These are phyloP conservation scores for Pelargonium citronellum DNA, from an alignment of 441 rosid genomes.

Conservation along the genomic window DNA sequence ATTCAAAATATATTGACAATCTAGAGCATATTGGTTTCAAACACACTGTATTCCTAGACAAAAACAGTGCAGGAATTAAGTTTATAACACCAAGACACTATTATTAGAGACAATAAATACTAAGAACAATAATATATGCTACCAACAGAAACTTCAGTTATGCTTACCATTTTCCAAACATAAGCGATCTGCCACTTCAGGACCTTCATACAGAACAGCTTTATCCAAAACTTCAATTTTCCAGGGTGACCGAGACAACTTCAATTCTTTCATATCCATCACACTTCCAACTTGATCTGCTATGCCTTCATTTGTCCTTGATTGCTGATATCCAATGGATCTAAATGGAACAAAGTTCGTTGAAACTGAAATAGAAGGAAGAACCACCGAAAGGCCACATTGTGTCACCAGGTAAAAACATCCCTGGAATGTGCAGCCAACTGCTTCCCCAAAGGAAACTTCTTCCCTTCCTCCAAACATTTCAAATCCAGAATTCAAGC, in stretches of 20 bases:
- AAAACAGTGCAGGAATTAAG: background rate
- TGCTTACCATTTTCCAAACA: constrained; percentile 84
- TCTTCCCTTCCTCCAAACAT: constrained; percentile 38
- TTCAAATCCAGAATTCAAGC: constrained; percentile 37
- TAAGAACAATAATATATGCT: background rate
- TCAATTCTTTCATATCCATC: constrained; percentile 31
- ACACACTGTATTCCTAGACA: background rate
- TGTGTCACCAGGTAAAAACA: constrained; percentile 74
- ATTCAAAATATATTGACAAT: background rate
- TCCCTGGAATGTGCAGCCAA: constrained; percentile 87
- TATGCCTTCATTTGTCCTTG: constrained; percentile 26
- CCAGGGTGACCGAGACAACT: constrained; percentile 51
- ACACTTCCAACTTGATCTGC: constrained; percentile 26
- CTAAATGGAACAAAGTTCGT: constrained; percentile 49
- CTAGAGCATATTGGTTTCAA: background rate
- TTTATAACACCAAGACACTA: background rate
- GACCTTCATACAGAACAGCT: constrained; percentile 80
- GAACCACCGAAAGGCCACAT: constrained; percentile 79
- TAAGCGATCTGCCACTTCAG: constrained; percentile 72
- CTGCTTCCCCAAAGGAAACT: constrained; percentile 50
- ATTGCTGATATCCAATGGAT: constrained; percentile 51
- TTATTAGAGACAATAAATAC: background rate
- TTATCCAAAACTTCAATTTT: constrained; percentile 83
- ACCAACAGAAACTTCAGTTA: constrained; percentile 6
- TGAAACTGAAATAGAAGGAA: constrained; percentile 67